Percentiles rank a stretch among this genome's conserved stretches.
Evolutionary conservation across 2,329 filamentous ascomycete species (phyloP).

Genomic region (Diaporthe sp.): DNA sequence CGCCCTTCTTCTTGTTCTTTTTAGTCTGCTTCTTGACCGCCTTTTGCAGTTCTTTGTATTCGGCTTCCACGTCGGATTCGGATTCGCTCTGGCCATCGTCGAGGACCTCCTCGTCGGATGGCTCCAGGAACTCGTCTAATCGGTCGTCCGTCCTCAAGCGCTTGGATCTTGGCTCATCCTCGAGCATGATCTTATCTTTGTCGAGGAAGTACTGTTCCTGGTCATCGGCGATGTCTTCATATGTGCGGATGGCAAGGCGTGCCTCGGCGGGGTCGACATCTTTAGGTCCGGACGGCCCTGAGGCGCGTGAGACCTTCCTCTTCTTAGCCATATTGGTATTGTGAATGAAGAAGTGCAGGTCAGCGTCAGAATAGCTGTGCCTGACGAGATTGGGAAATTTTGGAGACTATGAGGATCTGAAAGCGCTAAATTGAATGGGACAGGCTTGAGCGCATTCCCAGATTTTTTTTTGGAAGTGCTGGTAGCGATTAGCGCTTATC

Average conservation of each 20-base stretch:
- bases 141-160: constrained; percentile 79
- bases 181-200: constrained; percentile 87
- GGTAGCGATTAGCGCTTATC: constrained; percentile 9
- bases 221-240: constrained; percentile 90
- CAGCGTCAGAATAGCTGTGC: not conserved
- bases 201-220: constrained; percentile 95
- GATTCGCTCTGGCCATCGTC: constrained; percentile 44
- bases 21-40: constrained; percentile 48
- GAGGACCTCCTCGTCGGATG: constrained; percentile 73
- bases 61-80: constrained; percentile 46
- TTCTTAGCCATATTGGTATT: constrained; percentile 70
- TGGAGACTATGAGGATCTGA: not conserved
- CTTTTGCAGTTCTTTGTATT: constrained; percentile 42
- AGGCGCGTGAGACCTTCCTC: constrained; percentile 76
- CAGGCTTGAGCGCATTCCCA: not conserved
- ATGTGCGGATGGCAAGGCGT: constrained; percentile 74
- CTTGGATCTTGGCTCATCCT: constrained; percentile 85
- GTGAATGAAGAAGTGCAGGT: not conserved
- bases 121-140: constrained; percentile 72
- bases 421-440: not conserved
- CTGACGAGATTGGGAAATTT: not conserved
- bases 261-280: constrained; percentile 71
- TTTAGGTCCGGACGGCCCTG: constrained; percentile 64
- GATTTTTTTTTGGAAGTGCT: constrained; percentile 34
- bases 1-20: constrained; percentile 63